Base-by-base conservation (phyloP, 257 asterid genomes). In the Misopates orontium region DNA sequence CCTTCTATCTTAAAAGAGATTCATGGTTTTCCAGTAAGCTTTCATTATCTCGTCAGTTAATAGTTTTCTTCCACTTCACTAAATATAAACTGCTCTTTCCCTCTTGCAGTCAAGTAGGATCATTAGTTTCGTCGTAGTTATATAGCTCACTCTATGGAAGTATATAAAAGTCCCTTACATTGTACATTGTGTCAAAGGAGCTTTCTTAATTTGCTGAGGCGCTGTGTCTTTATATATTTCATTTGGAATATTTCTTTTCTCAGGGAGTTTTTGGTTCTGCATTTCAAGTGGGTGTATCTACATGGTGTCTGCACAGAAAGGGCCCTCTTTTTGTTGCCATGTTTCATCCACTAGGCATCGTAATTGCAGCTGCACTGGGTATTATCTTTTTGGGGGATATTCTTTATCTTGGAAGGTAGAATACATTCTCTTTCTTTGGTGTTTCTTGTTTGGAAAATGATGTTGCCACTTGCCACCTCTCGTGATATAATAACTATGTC, bases 221-320 rank as follows among this genome's bases (percentile, higher is more conserved):
- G 47, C 45, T 31, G 7, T 44, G 22, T 23, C 22, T 13, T 32
- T 56, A 50, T 5, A 16, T 15, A 41, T 55, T 51, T 64, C 44
- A 59, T 7, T 59, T 39, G 28, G 55, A 36, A 25, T 4, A 7
- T 20, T n/a, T 61, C 42, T 32, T 56, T 42, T 32, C 39, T 6
- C 40, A 91, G 96, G 98, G 91, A 45, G 64, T 90, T 56, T 75
- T 89, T 44, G 98, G 95, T 42, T 89, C 98, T 61, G 97, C 96
- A 56, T 74, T 93, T 78, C 96, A 90, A 75, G 98, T 89, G 69
- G 63, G 95, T 54, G 72, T 92, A 67, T 62, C 50, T 16, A 53
- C 77, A 25, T 92, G 98, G 98, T 87, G 96, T 68, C 71, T 92
- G 59, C 91, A 58, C 58, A 81, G 63, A 80, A 81, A 56, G 76